Conservation (phyloP, 2,329 filamentous ascomycete species). For the Xylaria sp. region DNA sequence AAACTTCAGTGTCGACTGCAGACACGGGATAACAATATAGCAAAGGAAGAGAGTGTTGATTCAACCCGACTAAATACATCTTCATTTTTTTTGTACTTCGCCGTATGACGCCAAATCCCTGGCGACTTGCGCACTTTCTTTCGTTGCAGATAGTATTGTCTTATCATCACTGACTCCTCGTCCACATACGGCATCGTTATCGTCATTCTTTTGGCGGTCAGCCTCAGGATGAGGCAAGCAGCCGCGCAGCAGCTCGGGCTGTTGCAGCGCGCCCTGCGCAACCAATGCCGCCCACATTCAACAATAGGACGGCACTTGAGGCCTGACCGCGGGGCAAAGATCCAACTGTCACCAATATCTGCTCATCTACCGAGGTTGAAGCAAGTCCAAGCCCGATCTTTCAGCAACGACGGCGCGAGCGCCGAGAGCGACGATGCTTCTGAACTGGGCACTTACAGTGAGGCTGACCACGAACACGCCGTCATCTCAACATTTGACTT, state of each 20-base stretch:
- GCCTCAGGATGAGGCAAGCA: constrained; percentile 43
- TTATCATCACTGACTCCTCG: background rate
- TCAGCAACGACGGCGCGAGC: constrained; percentile 38
- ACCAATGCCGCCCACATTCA: constrained; percentile 31
- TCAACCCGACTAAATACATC: constrained; percentile 1
- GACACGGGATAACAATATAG: background rate
- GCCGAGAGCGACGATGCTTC: constrained; percentile 48
- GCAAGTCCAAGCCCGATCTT: constrained; percentile 38
- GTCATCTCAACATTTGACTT: constrained; percentile 64
- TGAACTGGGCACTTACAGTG: constrained; percentile 57
- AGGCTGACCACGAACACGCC: constrained; percentile 62
- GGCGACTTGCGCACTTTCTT: background rate
- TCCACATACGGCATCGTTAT: background rate
- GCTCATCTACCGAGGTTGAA: constrained; percentile 14
- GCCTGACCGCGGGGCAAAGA: background rate
- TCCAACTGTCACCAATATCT: background rate
- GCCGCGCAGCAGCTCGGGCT: constrained; percentile 44
- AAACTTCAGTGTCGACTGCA: background rate
- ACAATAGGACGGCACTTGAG: constrained; percentile 33
- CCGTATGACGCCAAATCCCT: background rate
- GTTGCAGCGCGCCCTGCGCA: constrained; percentile 36
- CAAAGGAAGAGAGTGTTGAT: background rate
- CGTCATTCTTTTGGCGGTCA: constrained; percentile 8
- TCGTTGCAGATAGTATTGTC: background rate
- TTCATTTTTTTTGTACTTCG: background rate